Base-by-base conservation (phyloP, 129 eudicot genomes). In the Flaveria ramosissima region DNA sequence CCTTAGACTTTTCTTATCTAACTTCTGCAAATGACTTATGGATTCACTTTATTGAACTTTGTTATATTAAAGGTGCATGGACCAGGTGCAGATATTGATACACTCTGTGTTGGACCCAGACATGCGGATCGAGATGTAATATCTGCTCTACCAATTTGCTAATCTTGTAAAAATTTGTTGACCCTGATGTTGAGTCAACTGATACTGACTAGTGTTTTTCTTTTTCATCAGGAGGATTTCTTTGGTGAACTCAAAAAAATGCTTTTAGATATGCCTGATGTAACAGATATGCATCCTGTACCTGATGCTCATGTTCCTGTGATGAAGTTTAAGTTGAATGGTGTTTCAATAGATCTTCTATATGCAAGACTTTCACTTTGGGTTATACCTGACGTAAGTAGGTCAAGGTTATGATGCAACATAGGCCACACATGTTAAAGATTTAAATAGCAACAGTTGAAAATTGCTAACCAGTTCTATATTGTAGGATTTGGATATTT, bases 11-110 rank as follows among this genome's bases (percentile, higher is more conserved):
- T 7, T n/a, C 9, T 36, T 48, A 15, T 52, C 56, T 9, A 63
- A 30, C 0, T n/a, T 42, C 27, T 73, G 79, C 71, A 70, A 59
- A 45, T 70, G 73, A 57, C 66, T 68, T 42, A 3, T 71, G 46
- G 68, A 30, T 76, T 78, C 42, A 73, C 26, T 24, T 42, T 15
- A 52, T 36, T 27, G 63, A 78, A 16, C 51, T 13, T 69, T 47
- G 24, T 64, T 62, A 62, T 32, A 15, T 80, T 21, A 30, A 51
- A 90, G 98, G 97, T 93, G 63, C 98, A 93, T 87, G 98, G 98
- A 52, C 98, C 98, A 70, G 98, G 98, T 76, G 98, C 98, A 32
- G 97, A 93, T 86, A 93, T 93, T 53, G 98, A 93, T 72, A 93
- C 97, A 45, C 89, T 93, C 46, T 93, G 97, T 78, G 97, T 93